Percentiles rank a stretch among this genome's conserved stretches.
These are phyloP conservation scores for Tricholoma terreum DNA, from an alignment of 768 basidiomycete species.

Conservation along the genomic window DNA sequence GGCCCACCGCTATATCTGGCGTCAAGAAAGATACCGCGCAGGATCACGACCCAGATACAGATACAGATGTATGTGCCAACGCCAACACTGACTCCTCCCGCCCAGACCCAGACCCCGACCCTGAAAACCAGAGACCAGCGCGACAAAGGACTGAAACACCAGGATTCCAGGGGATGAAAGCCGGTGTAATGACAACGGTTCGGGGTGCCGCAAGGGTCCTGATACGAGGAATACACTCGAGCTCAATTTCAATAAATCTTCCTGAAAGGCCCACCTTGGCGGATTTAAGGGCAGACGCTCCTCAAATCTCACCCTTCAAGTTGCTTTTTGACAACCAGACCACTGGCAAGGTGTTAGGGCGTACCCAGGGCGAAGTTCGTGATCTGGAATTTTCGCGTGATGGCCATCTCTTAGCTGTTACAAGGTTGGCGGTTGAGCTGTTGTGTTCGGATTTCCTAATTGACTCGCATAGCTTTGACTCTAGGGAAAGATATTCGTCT, in stretches of 20 bases:
- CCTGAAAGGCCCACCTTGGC: background rate
- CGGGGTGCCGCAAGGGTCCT: background rate
- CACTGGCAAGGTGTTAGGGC: background rate
- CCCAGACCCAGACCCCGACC: background rate
- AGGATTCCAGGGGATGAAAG: background rate
- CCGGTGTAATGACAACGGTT: background rate
- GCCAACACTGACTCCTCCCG: background rate
- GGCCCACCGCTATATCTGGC: background rate
- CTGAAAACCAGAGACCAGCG: background rate
- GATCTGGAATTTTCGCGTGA: conserved; percentile 15
- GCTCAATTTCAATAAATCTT: background rate
- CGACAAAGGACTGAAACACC: background rate
- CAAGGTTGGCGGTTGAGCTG: conserved; percentile 1
- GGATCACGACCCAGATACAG: background rate
- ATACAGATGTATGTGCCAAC: too few species aligned
- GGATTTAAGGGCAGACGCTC: background rate
- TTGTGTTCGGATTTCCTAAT: background rate
- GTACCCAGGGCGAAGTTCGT: conserved; percentile 1
- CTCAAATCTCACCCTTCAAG: background rate
- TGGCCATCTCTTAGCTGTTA: conserved; percentile 10
- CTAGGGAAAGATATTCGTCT: background rate
- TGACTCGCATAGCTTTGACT: conserved; percentile 2
- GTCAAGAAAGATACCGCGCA: background rate
- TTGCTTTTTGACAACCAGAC: background rate
- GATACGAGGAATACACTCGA: background rate